phyloP scores from a whole-genome alignment of 352 stramenopile genomes.

The Elongisporangium undulatum region DNA sequence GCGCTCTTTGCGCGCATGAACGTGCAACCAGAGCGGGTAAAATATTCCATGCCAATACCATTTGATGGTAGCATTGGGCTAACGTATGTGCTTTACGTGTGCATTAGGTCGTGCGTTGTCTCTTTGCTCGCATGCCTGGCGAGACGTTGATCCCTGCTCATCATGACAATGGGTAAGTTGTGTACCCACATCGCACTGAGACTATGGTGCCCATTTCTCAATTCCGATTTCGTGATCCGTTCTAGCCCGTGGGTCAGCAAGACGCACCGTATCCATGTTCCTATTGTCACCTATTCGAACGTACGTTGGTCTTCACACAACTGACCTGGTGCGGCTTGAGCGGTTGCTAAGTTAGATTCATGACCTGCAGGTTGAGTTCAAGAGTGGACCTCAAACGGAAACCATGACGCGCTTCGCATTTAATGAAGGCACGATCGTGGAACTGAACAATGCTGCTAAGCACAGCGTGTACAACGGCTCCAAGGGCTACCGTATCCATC shows the following conservation, averaged over 20 bases:
- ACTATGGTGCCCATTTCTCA: neutral
- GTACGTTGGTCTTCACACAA: conserved; percentile 3
- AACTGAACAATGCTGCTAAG: conserved; percentile 97
- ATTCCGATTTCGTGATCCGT: neutral
- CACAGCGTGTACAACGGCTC: conserved; percentile 90
- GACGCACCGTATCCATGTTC: conserved; percentile 93
- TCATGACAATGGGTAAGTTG: conserved; percentile 90
- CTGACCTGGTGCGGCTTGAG: neutral
- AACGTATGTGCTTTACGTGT: neutral
- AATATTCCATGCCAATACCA: neutral
- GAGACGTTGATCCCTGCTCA: conserved; percentile 92
- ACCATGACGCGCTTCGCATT: conserved; percentile 76
- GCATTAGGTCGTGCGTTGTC: conserved; percentile 79
- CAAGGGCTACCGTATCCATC: conserved; percentile 86
- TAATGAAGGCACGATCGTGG: conserved; percentile 89
- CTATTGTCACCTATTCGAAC: conserved; percentile 81
- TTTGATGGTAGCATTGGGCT: neutral
- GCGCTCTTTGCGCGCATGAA: conserved; percentile 76
- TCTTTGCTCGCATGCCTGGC: conserved; percentile 92
- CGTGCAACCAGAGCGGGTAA: conserved; percentile 26
- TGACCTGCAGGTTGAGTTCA: conserved; percentile 32
- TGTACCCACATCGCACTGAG: neutral
- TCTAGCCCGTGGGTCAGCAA: conserved; percentile 83
- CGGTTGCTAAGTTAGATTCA: neutral
- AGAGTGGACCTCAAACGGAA: conserved; percentile 52